Percentiles rank a stretch among this genome's conserved stretches.
Evolutionary conservation across 495 filamentous ascomycete genomes (phyloP).

Genomic region (Hypomontagnella monticulosa): DNA sequence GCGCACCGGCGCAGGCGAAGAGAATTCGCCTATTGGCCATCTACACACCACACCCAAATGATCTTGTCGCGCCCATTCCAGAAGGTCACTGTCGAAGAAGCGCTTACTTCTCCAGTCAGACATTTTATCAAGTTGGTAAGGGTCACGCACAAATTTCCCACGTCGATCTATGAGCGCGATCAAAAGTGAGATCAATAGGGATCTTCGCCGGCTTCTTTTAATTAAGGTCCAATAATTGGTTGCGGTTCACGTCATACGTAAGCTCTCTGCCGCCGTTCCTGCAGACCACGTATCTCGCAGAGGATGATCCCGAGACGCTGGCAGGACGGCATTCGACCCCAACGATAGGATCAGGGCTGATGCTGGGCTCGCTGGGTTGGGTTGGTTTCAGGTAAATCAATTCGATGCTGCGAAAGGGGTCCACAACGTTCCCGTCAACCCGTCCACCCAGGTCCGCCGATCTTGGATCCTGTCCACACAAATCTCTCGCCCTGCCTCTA

Average conservation of each 20-base stretch:
- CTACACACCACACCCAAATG: conserved; percentile 3
- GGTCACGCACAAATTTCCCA: neutral
- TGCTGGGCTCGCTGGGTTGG: conserved; percentile 7
- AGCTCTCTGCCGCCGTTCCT: conserved; percentile 26
- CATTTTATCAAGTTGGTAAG: conserved; percentile 1
- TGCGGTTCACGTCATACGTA: conserved; percentile 23
- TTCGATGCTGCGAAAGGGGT: neutral
- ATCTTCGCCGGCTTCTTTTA: conserved; percentile 11
- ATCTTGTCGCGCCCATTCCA: conserved; percentile 19
- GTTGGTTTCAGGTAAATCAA: conserved; percentile 31
- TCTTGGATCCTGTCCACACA: conserved; percentile 5
- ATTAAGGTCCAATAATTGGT: conserved; percentile 19
- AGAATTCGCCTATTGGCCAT: conserved; percentile 26
- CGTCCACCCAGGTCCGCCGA: too few relatives aligned
- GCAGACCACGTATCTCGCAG: conserved; percentile 37
- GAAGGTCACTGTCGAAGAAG: neutral
- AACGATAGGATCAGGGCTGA: conserved; percentile 10
- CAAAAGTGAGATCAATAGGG: conserved; percentile 9
- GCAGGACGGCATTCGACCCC: neutral
- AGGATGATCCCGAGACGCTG: conserved; percentile 31
- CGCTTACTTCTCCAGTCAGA: conserved; percentile 22
- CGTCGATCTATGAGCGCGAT: conserved; percentile 5
- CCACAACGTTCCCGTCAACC: too few relatives aligned
- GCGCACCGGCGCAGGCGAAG: too few relatives aligned
- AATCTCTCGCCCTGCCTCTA: conserved; percentile 1